Base-by-base conservation (phyloP, 2,329 filamentous ascomycete genomes). In the Chalaropsis ovoidea region DNA sequence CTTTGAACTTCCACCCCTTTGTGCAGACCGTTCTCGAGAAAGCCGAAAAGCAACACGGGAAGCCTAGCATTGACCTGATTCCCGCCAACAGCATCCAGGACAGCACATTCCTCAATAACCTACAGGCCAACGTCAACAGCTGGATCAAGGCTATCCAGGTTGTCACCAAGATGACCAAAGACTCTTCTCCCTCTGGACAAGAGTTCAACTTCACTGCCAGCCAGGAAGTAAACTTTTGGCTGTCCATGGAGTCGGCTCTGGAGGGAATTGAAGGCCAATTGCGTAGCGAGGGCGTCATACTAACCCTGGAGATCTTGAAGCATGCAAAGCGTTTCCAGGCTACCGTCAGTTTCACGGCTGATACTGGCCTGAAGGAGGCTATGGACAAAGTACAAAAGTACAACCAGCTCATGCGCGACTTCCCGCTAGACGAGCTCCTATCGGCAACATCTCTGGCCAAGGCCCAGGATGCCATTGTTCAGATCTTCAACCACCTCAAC, bases 91-190 rank as follows among this genome's bases (percentile, higher is more conserved):
- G 95, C n/a, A 79, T 96, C 42, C 86, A 90, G 67, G 94, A 96
- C 76, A 96, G 90, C 72, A 85, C 86, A 11, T 95, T 99, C 70
- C 86, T 96, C 71, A 99, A 99, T 76, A 91, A 88, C 70, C 80
- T 99, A 45, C 94, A 97, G 74, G 87, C 89, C 62, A 94, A 87
- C 61, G 94, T 97, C 68, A 99, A 97, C 75, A 87, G 87, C 69
- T 99, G 94, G 94, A 99, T 99, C 77, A 95, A 95, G 77, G 95
- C 93, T 11, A 99, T 99, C 69, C 93, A 96, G 74, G 87, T 88
- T 61, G 95, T 96, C 70, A 99, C 94, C 47, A 95, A 95, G 77
- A 88, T 96, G 79, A 90, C 90, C 49, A 86, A 91, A 72, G 94
- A 99, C 71, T 79, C 80, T 3, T 83, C 79, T 73, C 86, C 74